Base-by-base conservation (phyloP, 2,329 filamentous ascomycete species). In the Aspergillus candidus region DNA sequence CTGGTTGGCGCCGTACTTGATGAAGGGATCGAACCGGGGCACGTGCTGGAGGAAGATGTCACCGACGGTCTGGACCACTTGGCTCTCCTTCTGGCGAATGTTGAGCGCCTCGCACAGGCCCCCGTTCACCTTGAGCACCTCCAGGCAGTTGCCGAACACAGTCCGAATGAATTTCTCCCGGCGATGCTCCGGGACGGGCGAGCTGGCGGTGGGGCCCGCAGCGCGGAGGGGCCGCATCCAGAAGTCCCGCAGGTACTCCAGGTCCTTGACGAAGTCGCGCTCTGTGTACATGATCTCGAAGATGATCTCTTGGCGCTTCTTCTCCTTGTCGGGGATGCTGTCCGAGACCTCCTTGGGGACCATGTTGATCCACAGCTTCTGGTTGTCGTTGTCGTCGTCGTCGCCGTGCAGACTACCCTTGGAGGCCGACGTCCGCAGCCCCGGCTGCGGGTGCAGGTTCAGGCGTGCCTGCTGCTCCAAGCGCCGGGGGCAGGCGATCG, bases 281-380 rank as follows among this genome's bases (percentile, higher is more conserved):
- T 98, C 93, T 0, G 93, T 98, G 70, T 98, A 98, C 82, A 94
- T 96, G 50, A 97, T 83, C 66, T 98, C 93, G 5, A 91, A 96
- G 48, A 98, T 96, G 56, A 98, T 87, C 63, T 98, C 93, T 64
- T 98, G 93, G 35, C 93, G 82, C 73, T 97, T 97, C 81, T 95
- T 94, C 67, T 98, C 93, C 54, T 80, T 81, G 55, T 98, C 93
- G 39, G 82, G 83, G 27, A 96, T 84, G 60, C 84, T 87, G 56
- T 97, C 90, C 1, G 90, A 89, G 45, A 98, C 76, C 65, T 97
- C 93, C 66, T 95, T 93, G 1, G 90, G 88, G 31, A 98, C 93
- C 11, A 90, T 95, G 66, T 97, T 97, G 68, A 98, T 98, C 93
- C 93, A 98, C 32, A 98, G 78, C 68, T 97, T 97, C 72, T 97